Percentiles rank a stretch among this genome's conserved stretches.
phyloP scores from a whole-genome alignment of 208 protist species.

The Wallacemonas rigidus region DNA sequence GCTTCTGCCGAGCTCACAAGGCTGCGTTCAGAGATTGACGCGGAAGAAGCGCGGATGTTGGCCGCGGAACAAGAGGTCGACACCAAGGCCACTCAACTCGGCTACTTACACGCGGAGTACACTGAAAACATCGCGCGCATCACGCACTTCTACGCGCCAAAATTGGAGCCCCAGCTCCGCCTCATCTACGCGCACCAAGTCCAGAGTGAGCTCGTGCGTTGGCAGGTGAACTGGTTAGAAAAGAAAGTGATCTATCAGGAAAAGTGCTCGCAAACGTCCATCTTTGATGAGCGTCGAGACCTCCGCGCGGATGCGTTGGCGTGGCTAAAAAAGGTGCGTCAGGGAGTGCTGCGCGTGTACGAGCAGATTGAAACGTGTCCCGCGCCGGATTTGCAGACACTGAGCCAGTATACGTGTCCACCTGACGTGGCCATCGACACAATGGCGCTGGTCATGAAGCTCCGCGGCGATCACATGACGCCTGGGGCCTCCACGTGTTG shows the following conservation, averaged over 20 bases:
- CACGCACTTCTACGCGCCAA: conserved; percentile 56
- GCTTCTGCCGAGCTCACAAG: conserved; percentile 27
- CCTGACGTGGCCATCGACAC: conserved; percentile 64
- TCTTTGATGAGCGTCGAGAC: conserved; percentile 47
- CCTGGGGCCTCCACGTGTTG: conserved; percentile 24
- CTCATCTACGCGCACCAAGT: conserved; percentile 44
- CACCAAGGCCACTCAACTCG: conserved; percentile 53
- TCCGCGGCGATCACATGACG: conserved; percentile 44
- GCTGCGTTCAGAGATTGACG: conserved; percentile 39
- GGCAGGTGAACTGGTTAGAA: conserved; percentile 71
- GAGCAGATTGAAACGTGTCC: conserved; percentile 48
- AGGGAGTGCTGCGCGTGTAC: conserved; percentile 52
- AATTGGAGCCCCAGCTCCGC: conserved; percentile 43
- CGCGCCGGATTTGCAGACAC: conserved; percentile 42
- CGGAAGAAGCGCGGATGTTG: conserved; percentile 41
- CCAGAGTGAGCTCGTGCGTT: conserved; percentile 36
- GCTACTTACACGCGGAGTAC: conserved; percentile 75
- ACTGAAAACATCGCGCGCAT: conserved; percentile 56
- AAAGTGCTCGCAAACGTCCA: conserved; percentile 30
- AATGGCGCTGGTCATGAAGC: conserved; percentile 60
- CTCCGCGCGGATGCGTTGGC: conserved; percentile 45
- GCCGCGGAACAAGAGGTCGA: conserved; percentile 66
- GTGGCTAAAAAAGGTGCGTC: conserved; percentile 33
- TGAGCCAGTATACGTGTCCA: conserved; percentile 67
- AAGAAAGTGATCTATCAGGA: conserved; percentile 62